Evolutionary conservation across 306 rosid genomes (phyloP).

Genomic region (Ochetophila trinervis): DNA sequence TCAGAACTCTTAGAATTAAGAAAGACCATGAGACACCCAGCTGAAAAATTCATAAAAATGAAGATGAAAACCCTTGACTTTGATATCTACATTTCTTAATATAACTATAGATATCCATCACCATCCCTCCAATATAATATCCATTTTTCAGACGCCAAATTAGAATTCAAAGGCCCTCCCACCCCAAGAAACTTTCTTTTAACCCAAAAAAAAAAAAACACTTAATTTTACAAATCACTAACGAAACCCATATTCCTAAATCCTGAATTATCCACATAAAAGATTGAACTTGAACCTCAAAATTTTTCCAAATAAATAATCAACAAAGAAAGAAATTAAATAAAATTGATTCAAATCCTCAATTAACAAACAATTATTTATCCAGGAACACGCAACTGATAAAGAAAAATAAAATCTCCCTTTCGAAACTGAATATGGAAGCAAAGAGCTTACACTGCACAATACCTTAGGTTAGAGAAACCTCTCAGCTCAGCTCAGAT

Average conservation of each 20-base stretch:
- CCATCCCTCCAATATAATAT: slow-evolving; percentile 1
- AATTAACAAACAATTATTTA: neutral
- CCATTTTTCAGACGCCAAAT: slow-evolving; percentile 23
- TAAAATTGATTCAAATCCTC: neutral
- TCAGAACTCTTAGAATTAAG: neutral
- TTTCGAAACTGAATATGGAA: too few relatives aligned
- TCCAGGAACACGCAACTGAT: too few relatives aligned
- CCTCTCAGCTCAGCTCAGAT: neutral
- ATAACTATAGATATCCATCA: neutral
- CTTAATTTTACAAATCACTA: slow-evolving; percentile 10
- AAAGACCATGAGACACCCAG: neutral
- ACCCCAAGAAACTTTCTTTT: neutral
- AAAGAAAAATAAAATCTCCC: too few relatives aligned
- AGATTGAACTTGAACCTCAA: neutral
- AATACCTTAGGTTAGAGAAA: neutral
- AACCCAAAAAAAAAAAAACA: neutral
- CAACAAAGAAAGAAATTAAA: neutral
- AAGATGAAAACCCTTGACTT: slow-evolving; percentile 1
- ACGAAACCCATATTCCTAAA: slow-evolving; percentile 6
- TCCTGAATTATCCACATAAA: neutral
- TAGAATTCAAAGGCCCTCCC: slow-evolving; percentile 10
- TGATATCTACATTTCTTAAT: neutral
- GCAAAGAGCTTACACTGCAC: neutral
- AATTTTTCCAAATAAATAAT: neutral
- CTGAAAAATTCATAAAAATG: neutral